A percentile compares a stretch with the other conserved stretches of the same genome.
Conservation (phyloP, 495 filamentous ascomycete species). For the Aspergillus olivimuriae region DNA sequence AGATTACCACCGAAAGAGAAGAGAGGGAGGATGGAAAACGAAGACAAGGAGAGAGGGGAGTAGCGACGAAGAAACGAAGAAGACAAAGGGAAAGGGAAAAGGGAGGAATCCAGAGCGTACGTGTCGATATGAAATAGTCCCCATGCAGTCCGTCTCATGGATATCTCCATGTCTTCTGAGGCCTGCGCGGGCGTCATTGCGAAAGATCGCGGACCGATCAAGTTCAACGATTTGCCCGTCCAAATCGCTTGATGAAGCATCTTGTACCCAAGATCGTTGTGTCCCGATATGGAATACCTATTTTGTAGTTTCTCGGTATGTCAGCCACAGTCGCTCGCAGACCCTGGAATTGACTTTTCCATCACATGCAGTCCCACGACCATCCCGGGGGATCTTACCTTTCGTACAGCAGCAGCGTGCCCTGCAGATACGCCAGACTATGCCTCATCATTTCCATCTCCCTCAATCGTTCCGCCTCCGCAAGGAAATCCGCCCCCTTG, state of each 20-base stretch:
- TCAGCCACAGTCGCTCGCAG: neutral
- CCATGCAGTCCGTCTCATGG: slow-evolving; percentile 33
- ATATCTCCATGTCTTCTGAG: slow-evolving; percentile 30
- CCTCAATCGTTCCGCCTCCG: slow-evolving; percentile 34
- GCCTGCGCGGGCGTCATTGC: slow-evolving; percentile 14
- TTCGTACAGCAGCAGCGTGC: slow-evolving; percentile 37
- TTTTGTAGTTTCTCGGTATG: neutral
- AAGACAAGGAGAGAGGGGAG: neutral
- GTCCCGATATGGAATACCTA: slow-evolving; percentile 37
- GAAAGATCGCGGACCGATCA: slow-evolving; percentile 25
- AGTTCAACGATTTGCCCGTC: slow-evolving; percentile 30
- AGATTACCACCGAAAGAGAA: neutral
- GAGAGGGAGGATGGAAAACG: neutral
- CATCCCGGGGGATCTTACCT: too few species aligned
- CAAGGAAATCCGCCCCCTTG: slow-evolving; percentile 37
- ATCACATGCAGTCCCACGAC: too few species aligned
- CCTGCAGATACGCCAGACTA: slow-evolving; percentile 34
- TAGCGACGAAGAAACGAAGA: too few species aligned
- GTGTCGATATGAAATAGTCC: slow-evolving; percentile 42
- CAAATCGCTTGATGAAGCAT: slow-evolving; percentile 38
- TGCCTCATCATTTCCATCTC: slow-evolving; percentile 17
- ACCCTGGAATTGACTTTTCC: neutral
- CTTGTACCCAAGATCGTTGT: slow-evolving; percentile 37
- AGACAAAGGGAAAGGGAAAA: neutral
- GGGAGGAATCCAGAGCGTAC: slow-evolving; percentile 18